Evolutionary conservation across 208 protist genomes (phyloP).

Genomic region (Crithidia bombi): DNA sequence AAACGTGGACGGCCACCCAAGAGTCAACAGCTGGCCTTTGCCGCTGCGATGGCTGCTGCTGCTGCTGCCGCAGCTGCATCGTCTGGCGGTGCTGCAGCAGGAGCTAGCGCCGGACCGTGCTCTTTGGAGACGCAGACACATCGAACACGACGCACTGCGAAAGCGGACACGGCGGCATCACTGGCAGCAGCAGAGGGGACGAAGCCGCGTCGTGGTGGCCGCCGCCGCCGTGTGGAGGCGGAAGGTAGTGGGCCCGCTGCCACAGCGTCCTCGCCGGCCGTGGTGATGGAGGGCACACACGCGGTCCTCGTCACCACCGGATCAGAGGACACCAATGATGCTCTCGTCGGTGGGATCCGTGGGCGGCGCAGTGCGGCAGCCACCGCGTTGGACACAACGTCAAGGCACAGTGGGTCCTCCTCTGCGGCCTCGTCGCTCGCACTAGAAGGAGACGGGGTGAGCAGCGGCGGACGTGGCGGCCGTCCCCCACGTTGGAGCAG

Average conservation of each 20-base stretch:
- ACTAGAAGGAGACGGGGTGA: background rate
- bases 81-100: background rate
- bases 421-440: constrained; percentile 9
- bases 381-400: background rate
- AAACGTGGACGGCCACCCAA: constrained; percentile 70
- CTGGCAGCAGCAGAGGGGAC: background rate
- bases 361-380: constrained; percentile 8
- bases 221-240: constrained; percentile 14
- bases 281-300: background rate
- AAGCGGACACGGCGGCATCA: constrained; percentile 6
- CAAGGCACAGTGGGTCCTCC: constrained; percentile 32
- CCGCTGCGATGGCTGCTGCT: constrained; percentile 4
- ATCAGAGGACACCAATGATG: background rate
- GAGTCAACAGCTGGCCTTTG: constrained; percentile 28
- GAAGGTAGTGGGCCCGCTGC: background rate
- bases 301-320: background rate
- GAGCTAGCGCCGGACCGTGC: background rate
- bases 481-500: background rate
- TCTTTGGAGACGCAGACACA: background rate
- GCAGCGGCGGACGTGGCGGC: background rate
- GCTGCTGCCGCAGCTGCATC: constrained; percentile 14
- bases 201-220: constrained; percentile 21
- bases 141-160: constrained; percentile 1
- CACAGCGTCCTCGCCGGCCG: background rate
- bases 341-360: background rate